Evolutionary conservation across 495 filamentous ascomycete species (phyloP), one percentile per base, ranked within the genome.

Genomic region (Aspergillus bridgeri): DNA sequence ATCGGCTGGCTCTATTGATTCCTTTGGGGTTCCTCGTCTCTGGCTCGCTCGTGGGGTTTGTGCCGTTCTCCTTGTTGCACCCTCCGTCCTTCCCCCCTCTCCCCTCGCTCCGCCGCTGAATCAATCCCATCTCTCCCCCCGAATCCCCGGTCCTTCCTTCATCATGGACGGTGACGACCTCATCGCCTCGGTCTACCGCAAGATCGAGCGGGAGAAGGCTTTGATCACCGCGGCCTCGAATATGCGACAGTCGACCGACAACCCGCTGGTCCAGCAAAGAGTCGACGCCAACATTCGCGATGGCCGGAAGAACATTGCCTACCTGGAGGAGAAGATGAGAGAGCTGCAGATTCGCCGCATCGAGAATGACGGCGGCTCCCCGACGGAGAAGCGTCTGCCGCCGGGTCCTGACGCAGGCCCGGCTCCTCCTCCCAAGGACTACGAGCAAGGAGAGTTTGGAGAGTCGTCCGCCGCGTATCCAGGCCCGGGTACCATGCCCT

Each of bases 191-290:
- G 90, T 98, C 79, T 85, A 88, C 77, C 88, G 86, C 77, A 98
- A 99, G 90, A 97, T 98, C 75, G 91, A 97, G 81, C 85, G 94
- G 72, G 95, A 99, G 74, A 92, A 93, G 81, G 88, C 88, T 65
- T 84, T 99, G 63, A 94, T 99, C 81, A 87, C 90, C 73, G 92
- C 90, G 63, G 95, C 95, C 52, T 90, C 90, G 69, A 83, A 88
- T 57, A 96, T 99, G 90, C 88, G 92, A 79, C 89, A 91, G 77
- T 91, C 92, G 66, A 96, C 93, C 65, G 86, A 90, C 75, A 98
- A 99, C 72, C 87, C 89, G 54, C 77, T 85, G 54, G 92, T 98
- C 57, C 89, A 92, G 65, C 89, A 92, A 60, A 84, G 89, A 58
- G 85, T 94, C 63, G 93, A 98, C 60, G 86, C 85, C 53, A 89